phyloP scores from a whole-genome alignment of 139 green algal genomes.

The Picochlorum sp. region DNA sequence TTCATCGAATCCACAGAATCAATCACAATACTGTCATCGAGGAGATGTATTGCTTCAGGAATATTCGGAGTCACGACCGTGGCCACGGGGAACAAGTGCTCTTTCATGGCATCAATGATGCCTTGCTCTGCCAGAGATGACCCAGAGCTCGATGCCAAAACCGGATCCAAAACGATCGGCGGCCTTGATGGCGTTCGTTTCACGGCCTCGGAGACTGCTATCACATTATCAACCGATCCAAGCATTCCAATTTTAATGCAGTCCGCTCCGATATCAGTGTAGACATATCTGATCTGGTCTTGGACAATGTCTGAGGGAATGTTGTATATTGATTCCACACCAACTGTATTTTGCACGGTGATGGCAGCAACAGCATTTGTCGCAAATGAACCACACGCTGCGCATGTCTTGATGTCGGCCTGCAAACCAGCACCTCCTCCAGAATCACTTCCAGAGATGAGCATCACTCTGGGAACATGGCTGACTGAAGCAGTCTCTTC shows the following conservation, averaged over 20 bases:
- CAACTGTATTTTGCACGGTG: slow-evolving; percentile 89
- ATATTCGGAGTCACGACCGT: slow-evolving; percentile 91
- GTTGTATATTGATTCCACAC: slow-evolving; percentile 66
- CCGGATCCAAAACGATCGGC: slow-evolving; percentile 84
- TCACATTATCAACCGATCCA: slow-evolving; percentile 44
- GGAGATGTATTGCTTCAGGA: slow-evolving; percentile 71
- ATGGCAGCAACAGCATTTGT: slow-evolving; percentile 78
- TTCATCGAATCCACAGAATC: slow-evolving; percentile 47
- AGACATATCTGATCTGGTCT: slow-evolving; percentile 71
- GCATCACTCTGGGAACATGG: slow-evolving; percentile 55
- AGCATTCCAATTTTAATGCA: slow-evolving; percentile 95
- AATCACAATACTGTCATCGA: slow-evolving; percentile 48
- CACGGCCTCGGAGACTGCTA: slow-evolving; percentile 43
- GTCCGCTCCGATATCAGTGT: slow-evolving; percentile 75
- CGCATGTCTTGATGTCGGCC: slow-evolving; percentile 60
- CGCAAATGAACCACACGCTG: slow-evolving; percentile 64
- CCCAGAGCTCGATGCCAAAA: slow-evolving; percentile 85
- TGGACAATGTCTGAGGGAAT: slow-evolving; percentile 51
- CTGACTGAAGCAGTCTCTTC: not conserved
- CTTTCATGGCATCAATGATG: slow-evolving; percentile 45
- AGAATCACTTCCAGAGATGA: slow-evolving; percentile 85
- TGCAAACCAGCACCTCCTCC: slow-evolving; percentile 93
- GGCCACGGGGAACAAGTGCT: slow-evolving; percentile 66
- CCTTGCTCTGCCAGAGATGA: slow-evolving; percentile 51
- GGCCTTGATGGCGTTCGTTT: slow-evolving; percentile 6